Evolutionary conservation across 306 rosid genomes (phyloP).

Genomic region (Rubus idaeus): DNA sequence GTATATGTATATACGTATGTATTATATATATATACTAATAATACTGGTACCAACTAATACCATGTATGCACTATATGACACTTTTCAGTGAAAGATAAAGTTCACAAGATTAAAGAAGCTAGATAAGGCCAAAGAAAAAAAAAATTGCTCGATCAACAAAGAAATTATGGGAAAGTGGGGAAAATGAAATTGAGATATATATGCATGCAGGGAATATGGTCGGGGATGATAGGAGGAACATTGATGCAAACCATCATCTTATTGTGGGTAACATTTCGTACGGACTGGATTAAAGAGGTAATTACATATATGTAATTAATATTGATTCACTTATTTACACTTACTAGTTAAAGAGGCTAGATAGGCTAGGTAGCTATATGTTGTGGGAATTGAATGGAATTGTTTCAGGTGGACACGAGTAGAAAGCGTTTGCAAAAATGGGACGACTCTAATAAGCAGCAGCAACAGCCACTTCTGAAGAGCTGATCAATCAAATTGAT

Average conservation of each 20-base stretch:
- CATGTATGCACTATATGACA: neutral
- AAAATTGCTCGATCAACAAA: too few species aligned
- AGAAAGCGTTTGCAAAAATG: slow-evolving; percentile 45
- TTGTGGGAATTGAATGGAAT: neutral
- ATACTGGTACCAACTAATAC: neutral
- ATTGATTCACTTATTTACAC: too few species aligned
- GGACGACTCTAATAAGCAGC: slow-evolving; percentile 21
- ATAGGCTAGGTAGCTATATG: neutral
- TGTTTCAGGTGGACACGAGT: slow-evolving; percentile 44
- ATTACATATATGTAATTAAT: neutral
- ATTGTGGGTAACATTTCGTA: slow-evolving; percentile 57
- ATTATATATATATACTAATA: too few species aligned
- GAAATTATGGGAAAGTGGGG: too few species aligned
- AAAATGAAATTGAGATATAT: too few species aligned
- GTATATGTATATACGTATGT: too few species aligned
- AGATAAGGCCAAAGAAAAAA: too few species aligned
- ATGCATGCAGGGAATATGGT: slow-evolving; percentile 63
- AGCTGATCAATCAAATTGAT: neutral
- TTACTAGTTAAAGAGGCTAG: too few species aligned
- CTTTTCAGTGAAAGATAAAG: neutral
- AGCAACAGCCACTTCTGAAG: slow-evolving; percentile 21
- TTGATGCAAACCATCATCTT: slow-evolving; percentile 59
- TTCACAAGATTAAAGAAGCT: too few species aligned
- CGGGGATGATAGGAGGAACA: slow-evolving; percentile 84
- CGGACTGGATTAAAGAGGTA: slow-evolving; percentile 76